phyloP scores from a whole-genome alignment of 257 asterid genomes.

The Knoxia roxburghii region DNA sequence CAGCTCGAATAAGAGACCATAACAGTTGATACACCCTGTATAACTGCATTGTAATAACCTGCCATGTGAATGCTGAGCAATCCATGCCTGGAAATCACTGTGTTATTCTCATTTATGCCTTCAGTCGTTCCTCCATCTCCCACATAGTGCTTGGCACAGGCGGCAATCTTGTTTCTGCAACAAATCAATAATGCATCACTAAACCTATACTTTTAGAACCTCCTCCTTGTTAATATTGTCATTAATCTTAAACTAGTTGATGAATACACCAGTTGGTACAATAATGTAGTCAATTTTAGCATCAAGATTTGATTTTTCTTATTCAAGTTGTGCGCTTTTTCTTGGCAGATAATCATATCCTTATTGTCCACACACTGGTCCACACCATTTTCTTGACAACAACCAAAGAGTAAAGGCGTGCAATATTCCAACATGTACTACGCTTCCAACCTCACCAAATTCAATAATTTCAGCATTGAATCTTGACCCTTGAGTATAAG shows the following conservation, averaged over 20 bases:
- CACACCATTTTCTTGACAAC: too few species aligned
- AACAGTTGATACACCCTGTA: slow-evolving; percentile 55
- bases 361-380: too few species aligned
- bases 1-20: slow-evolving; percentile 77
- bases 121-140: slow-evolving; percentile 76
- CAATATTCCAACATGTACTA: too few species aligned
- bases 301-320: too few species aligned
- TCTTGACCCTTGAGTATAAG: background rate
- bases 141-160: slow-evolving; percentile 63
- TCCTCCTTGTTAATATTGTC: background rate
- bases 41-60: slow-evolving; percentile 44
- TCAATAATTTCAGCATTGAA: too few species aligned
- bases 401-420: too few species aligned
- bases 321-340: too few species aligned
- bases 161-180: slow-evolving; percentile 36
- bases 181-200: background rate
- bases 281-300: too few species aligned
- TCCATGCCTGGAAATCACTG: slow-evolving; percentile 31
- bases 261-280: background rate
- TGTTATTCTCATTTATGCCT: slow-evolving; percentile 65
- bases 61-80: slow-evolving; percentile 66
- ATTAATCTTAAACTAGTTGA: background rate
- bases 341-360: too few species aligned
- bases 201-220: too few species aligned
- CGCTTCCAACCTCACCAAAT: too few species aligned